Evolutionary conservation across 768 basidiomycete species (phyloP), one percentile per base, ranked within the genome.

Genomic region (Tricholoma saponaceum): DNA sequence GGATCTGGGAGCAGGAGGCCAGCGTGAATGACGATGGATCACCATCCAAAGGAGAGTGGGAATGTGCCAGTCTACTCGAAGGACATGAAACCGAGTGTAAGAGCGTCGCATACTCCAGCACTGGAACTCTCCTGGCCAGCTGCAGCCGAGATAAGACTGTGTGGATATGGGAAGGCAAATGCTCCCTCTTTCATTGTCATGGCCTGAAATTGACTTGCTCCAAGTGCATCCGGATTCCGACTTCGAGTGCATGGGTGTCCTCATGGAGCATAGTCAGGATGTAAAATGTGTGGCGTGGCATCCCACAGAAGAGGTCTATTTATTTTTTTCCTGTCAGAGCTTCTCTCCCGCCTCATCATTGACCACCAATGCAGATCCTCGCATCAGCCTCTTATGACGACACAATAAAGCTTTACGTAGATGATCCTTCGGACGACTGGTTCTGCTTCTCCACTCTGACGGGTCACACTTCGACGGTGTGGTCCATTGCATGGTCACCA

Each of bases 21-120:
- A 72, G 66, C 6, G 73, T 70, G 13, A 70, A 71, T 5, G 80
- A 74, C 14, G 76, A 72, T 6, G 71, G 58, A 1, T 70, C 63
- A 23, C 58, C 59, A 12, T 65, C 66, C 20, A 69, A 66, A 7
- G 81, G 79, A 12, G 89, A 91, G 52, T 96, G 94, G 94, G 93
- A 97, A 65, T 95, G 92, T 65, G 81, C 87, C 59, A 87, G 86
- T 51, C 82, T 89, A 37, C 72, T 98, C 20, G 94, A 98, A 68
- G 96, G 97, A 0, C 97, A 98, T 68, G 96, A 98, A 69, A 95
- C 87, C 9, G 96, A 99, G 69, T 98, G 95, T 76, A 98, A 98
- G 76, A 81, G 87, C 55, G 90, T 95, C 0, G 89, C 85, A 3
- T 98, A 89, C 72, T 92, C 89, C 10, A 75, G 76, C 33, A 83